Base-by-base conservation (phyloP, 257 asterid genomes). In the Solanum chilense region DNA sequence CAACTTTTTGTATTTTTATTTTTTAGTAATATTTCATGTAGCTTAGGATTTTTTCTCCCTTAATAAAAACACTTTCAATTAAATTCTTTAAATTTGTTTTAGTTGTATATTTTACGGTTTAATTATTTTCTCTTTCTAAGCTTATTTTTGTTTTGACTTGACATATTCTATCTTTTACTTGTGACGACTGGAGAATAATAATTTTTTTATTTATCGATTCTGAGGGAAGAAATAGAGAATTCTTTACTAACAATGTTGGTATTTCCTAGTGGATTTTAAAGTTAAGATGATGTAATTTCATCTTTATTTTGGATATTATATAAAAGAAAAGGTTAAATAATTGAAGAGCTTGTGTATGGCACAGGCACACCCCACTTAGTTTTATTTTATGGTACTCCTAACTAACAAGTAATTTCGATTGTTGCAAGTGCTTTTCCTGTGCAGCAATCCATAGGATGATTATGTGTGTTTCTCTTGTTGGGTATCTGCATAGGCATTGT, bases 331-430 rank as follows among this genome's bases (percentile, higher is more conserved):
- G 62, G 62, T 52, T 49, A 49, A 49, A 15, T 21, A 49, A 49
- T 49, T 16, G 60, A 86, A 35, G 76, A 62, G 82, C 66, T 62
- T 82, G 86, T 85, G 78, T 71, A 87, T 81, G 77, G 88, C 96
- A 93, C 96, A 90, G 52, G 85, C 94, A 92, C 94, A 90, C 92
- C 87, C 89, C 86, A 84, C 62, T 52, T 52, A 8, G 87, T 89
- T 80, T 86, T 25, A 78, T 44, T 42, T 77, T 33, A 58, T 42
- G 62, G 12, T 6, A 49, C 60, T 49, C 60, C 60, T 37, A 37
- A 37, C 39, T 52, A 52, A 52, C 62, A 52, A 16, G 62, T 4
- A 52, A 52, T 52, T 10, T 52, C 62, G 3, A 52, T 52, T 52
- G 62, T 52, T 16, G 10, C 62, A 52, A 33, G 35, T 33, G 35